Percentiles rank a stretch among this genome's conserved stretches.
Evolutionary conservation across 768 basidiomycete species (phyloP).

Genomic region (Suillus spraguei): DNA sequence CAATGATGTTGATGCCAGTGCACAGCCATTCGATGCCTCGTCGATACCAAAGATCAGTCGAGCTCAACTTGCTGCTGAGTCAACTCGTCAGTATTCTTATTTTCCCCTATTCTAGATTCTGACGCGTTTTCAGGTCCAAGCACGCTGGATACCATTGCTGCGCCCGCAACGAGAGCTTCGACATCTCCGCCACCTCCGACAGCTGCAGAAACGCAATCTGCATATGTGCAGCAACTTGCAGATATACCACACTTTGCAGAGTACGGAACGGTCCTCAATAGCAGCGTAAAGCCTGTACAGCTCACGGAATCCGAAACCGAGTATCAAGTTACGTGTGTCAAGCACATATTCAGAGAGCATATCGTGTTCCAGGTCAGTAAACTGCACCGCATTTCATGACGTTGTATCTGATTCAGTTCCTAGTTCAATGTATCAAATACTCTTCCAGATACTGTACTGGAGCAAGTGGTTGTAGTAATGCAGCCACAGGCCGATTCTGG

Average conservation of each 20-base stretch:
- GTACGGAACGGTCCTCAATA: conserved; percentile 89
- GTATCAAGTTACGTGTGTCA: conserved; percentile 95
- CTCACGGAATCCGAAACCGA: conserved; percentile 98
- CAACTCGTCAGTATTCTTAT: conserved; percentile 62
- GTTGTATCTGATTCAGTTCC: conserved; percentile 14
- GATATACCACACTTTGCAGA: conserved; percentile 83
- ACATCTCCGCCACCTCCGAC: conserved; percentile 75
- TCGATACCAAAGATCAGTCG: conserved; percentile 94
- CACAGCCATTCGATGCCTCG: conserved; percentile 81
- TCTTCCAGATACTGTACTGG: conserved; percentile 91
- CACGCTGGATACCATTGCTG: conserved; percentile 82
- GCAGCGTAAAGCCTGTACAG: conserved; percentile 73
- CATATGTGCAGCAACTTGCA: conserved; percentile 82
- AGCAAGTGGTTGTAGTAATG: conserved; percentile 94
- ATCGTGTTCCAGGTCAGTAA: conserved; percentile 90
- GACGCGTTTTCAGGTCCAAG: conserved; percentile 65
- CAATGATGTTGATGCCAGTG: conserved; percentile 71
- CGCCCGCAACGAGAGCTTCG: conserved; percentile 58
- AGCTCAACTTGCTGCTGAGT: conserved; percentile 86
- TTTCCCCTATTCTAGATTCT: conserved; percentile 17
- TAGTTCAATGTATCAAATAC: conserved; percentile 99
- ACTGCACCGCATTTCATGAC: background rate
- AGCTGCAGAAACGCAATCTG: conserved; percentile 85
- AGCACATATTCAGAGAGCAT: conserved; percentile 95
- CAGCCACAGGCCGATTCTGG: conserved; percentile 72